Base-by-base conservation (phyloP, 2,329 filamentous ascomycete genomes). In the Sclerotinia glacialis region DNA sequence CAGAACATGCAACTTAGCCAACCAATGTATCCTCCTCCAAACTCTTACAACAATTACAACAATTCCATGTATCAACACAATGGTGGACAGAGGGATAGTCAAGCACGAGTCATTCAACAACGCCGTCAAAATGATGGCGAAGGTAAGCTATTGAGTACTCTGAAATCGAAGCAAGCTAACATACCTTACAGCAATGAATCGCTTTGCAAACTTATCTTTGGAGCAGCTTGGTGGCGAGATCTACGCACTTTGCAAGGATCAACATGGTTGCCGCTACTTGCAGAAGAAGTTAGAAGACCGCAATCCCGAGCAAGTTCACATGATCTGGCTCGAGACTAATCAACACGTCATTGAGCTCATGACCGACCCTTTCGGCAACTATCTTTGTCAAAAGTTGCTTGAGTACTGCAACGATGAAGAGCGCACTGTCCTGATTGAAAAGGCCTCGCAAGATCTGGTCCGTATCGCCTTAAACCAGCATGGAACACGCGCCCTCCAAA, bases 311-410 rank as follows among this genome's bases (percentile, higher is more conserved):
- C 87, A 96, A 74, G 86, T 97, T 62, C 90, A 96, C 78, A 88
- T 93, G 82, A 98, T 99, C 78, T 99, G 96, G 83, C 83, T 89
- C 40, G 95, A 99, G 82, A 97, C 93, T 64, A 92, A 94, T 76
- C 85, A 90, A 76, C 93, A 98, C 78, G 93, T 99, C 73, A 89
- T 96, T 70, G 95, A 99, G 81, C 84, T 99, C 71, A 99, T 99
- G 95, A 97, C 93, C 68, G 94, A 99, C 79, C 94, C 95, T 12
- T 99, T 99, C 78, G 95, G 95, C 78, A 99, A 99, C 83, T 99
- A 99, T 79, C 88, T 99, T 72, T 98, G 94, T 83, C 95, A 99
- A 83, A 99, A 98, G 85, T 83, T 99, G 69, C 86, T 99, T 42
- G 95, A 99, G 80, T 96, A 89, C 78, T 94, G 92, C 80, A 96